Conservation (phyloP, 2,329 filamentous ascomycete genomes). For the Paraphoma sp. region DNA sequence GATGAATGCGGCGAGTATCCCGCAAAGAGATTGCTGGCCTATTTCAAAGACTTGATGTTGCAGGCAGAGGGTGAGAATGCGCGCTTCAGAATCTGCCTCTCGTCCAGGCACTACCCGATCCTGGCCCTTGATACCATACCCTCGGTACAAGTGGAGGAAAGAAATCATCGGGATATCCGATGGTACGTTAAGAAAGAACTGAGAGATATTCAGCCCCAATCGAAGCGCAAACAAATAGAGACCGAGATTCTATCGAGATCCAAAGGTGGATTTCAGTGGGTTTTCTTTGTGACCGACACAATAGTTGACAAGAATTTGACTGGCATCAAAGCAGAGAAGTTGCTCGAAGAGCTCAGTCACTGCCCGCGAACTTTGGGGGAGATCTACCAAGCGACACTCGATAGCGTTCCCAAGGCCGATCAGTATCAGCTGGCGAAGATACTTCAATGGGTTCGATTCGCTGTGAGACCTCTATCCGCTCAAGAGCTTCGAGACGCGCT, state of each 20-base stretch:
- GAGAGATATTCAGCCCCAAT: constrained; percentile 2
- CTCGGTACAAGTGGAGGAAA: constrained; percentile 34
- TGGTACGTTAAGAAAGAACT: constrained; percentile 6
- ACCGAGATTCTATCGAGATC: constrained; percentile 8
- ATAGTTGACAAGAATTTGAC: constrained; percentile 5
- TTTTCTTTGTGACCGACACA: constrained; percentile 7
- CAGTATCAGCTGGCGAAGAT: constrained; percentile 8
- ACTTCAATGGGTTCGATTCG: constrained; percentile 15
- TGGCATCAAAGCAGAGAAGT: constrained; percentile 3
- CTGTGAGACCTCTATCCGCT: constrained; percentile 9
- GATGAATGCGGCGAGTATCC: constrained; percentile 17
- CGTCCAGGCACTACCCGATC: constrained; percentile 57
- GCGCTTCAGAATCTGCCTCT: constrained; percentile 51
- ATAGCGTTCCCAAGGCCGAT: background rate
- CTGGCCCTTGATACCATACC: constrained; percentile 43
- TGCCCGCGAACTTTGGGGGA: constrained; percentile 4
- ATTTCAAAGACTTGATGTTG: constrained; percentile 6
- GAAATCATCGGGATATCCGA: constrained; percentile 45
- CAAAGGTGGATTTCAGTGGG: constrained; percentile 1
- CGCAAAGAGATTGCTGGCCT: constrained; percentile 15
- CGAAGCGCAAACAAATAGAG: constrained; percentile 12
- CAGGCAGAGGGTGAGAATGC: constrained; percentile 8
- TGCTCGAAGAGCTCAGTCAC: background rate
- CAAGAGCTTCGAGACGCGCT: constrained; percentile 21
- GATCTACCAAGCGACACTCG: constrained; percentile 2